Conservation (phyloP, 352 stramenopile species). For the Peronospora farinosa region DNA sequence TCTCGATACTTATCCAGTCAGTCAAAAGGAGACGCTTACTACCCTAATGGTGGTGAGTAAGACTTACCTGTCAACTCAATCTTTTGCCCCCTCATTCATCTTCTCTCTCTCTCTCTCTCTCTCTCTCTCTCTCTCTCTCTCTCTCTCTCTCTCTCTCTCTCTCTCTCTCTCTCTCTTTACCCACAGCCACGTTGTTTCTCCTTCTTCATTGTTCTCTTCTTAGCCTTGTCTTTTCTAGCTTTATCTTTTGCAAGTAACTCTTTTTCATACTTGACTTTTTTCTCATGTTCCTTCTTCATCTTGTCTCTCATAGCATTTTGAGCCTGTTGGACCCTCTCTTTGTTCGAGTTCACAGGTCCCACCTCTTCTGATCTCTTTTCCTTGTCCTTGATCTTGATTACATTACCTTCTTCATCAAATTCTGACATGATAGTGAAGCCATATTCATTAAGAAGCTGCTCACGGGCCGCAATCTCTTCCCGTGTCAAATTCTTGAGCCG, state of each 20-base stretch:
- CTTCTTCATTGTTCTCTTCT: constrained; percentile 60
- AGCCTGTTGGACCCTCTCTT: constrained; percentile 42
- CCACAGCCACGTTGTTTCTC: constrained; percentile 67
- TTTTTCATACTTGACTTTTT: constrained; percentile 65
- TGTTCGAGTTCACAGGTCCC: constrained; percentile 47
- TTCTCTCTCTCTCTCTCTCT: background rate
- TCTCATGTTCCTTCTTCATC: constrained; percentile 69
- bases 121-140: background rate
- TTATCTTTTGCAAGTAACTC: constrained; percentile 66
- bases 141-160: background rate
- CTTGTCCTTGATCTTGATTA: constrained; percentile 72
- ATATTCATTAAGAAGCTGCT: constrained; percentile 79
- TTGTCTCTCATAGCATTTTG: constrained; percentile 50
- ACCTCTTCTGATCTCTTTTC: constrained; percentile 37
- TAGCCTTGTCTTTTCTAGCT: constrained; percentile 65
- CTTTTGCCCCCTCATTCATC: background rate
- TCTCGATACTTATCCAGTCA: background rate
- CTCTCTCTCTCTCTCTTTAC: constrained; percentile 21
- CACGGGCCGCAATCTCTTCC: constrained; percentile 55
- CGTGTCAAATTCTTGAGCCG: constrained; percentile 70
- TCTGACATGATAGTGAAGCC: constrained; percentile 72
- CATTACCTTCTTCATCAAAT: constrained; percentile 80
- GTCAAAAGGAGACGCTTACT: too few relatives aligned
- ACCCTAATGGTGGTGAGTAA: background rate
- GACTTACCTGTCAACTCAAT: background rate